phyloP scores from a whole-genome alignment of 148 eudicot species.

The Selenicereus undatus region DNA sequence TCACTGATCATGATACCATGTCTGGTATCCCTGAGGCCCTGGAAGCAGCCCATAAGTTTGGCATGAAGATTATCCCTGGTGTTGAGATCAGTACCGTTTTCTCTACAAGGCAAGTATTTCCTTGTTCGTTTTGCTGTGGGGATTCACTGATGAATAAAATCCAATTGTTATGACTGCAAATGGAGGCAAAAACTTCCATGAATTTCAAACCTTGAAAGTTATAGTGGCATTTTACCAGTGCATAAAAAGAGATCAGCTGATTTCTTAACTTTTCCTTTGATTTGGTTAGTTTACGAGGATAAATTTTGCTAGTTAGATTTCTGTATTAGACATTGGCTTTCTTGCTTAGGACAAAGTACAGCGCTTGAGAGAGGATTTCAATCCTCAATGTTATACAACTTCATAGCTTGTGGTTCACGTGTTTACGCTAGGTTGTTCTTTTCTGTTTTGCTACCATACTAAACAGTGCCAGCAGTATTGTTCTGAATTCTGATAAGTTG shows the following conservation, averaged over 20 bases:
- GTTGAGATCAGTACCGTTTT: conserved; percentile 91
- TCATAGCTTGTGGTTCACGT: too few relatives aligned
- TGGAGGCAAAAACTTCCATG: background rate
- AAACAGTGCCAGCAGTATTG: too few relatives aligned
- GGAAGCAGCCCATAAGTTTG: conserved; percentile 70
- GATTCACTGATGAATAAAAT: background rate
- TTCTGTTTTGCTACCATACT: too few relatives aligned
- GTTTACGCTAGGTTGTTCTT: too few relatives aligned
- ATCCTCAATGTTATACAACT: too few relatives aligned
- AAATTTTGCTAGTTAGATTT: too few relatives aligned
- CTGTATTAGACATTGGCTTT: too few relatives aligned
- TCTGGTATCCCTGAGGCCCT: conserved; percentile 90
- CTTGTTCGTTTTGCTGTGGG: background rate
- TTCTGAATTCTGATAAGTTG: too few relatives aligned
- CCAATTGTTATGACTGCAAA: background rate
- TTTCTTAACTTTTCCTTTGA: background rate
- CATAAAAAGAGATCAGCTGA: background rate
- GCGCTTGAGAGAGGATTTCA: too few relatives aligned
- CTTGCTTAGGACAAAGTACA: too few relatives aligned
- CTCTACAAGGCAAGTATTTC: conserved; percentile 48
- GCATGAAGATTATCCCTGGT: conserved; percentile 92
- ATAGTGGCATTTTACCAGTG: background rate
- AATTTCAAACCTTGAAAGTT: background rate
- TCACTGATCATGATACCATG: conserved; percentile 97
- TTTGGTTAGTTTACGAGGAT: background rate